Evolutionary conservation across 108 stramenopile species (phyloP), one percentile per base, ranked within the genome.

Genomic region (Skeletonema grethae): DNA sequence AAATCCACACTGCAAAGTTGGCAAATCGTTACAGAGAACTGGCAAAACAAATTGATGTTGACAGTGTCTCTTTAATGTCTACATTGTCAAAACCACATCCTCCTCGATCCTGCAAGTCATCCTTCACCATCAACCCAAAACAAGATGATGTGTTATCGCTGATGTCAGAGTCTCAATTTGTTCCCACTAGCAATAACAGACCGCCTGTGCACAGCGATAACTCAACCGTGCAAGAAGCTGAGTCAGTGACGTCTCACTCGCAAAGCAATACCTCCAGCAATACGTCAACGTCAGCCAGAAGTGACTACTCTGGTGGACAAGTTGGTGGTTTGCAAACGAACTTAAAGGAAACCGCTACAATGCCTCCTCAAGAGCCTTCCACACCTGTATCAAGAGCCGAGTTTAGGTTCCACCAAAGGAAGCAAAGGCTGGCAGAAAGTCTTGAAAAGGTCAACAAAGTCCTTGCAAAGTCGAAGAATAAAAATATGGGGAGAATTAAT

Each of bases 351-450:
- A 48, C 2, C 25, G 22, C 28, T 1, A 31, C 20, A 28, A 61
- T 67, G 67, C 57, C 30, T 29, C 56, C 61, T 28, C 41, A 36
- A 11, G 77, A 79, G 25, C 77, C 77, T 15, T 12, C 22, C 29
- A 79, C 77, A 24, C 77, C 77, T 8, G 53, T 79, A 16, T 79
- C 77, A 35, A 22, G 70, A 28, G 77, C 77, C 4, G 70, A 79
- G 59, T 63, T 63, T 45, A 41, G 65, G 31, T 62, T 79, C 12
- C 30, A 67, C 43, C 77, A 72, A 46, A 58, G 70, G 12, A 71
- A 65, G 39, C 66, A 72, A 24, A 79, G 66, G 41, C 60, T 79
- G 2, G 45, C 70, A n/a, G 66, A 63, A 48, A 79, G 77, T 57
- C 66, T 79, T 15, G 70, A 71, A 57, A 71, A 72, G 45, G 70